Base-by-base conservation (phyloP, 2,329 filamentous ascomycete species). In the Botryosphaeria dothidea region DNA sequence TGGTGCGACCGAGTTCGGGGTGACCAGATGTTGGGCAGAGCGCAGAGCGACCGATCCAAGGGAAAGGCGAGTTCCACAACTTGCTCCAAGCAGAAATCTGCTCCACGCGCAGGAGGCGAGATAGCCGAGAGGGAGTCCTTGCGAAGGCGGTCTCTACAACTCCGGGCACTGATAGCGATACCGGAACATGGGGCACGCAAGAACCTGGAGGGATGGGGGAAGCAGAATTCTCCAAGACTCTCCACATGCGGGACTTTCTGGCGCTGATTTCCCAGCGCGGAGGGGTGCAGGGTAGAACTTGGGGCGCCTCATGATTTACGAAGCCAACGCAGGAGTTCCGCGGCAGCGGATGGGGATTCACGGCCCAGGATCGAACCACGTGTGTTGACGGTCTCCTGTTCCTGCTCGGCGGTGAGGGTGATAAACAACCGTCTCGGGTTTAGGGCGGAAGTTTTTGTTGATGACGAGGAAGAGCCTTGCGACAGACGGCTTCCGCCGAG, bases 371-470 rank as follows among this genome's bases (percentile, higher is more conserved):
- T 60, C 56, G 56, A 11, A 60, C 56, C 56, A 60, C 38, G 56
- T 60, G 56, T 46, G 56, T 60, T 60, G 41, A 60, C 8, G 6
- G 56, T 60, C 56, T 60, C 56, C 56, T 60, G 56, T 46, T 60
- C 56, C 31, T 5, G 41, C 27, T 27, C 36, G 56, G 56, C 56
- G 56, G 56, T 60, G 56, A 46, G 41, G n/a, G 13, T 3, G 41
- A 34, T 15, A 23, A 23, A 4, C 27, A 21, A n/a, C 19, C 56
- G 6, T 17, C 8, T 36, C 38, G 25, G 27, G 27, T 46, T 34
- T 60, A 60, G 56, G 38, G 19, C 31, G 49, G 25, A 56, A 34
- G 31, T 11, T 56, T 56, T 41, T 34, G n/a, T 48, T 23, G 56
- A 60, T 60, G 56, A 60, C 56, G 41, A 34, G 21, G 25, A 46